Evolutionary conservation across 2,329 filamentous ascomycete species (phyloP).

Genomic region (Epichloe coenophiala): DNA sequence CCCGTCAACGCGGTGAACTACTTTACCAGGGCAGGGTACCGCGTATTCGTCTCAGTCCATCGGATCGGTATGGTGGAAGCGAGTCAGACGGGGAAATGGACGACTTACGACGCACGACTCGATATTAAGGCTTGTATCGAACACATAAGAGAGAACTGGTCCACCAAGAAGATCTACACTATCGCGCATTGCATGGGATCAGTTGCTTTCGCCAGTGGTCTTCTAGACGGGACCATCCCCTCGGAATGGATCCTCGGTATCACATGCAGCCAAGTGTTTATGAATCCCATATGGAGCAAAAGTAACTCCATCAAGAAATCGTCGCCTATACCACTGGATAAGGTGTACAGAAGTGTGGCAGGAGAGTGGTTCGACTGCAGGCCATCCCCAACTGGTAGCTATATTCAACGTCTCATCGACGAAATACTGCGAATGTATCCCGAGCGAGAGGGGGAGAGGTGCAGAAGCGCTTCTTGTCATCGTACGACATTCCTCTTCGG

Average conservation of each 20-base stretch:
- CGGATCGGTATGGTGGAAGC: constrained; percentile 39
- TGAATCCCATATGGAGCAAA: constrained; percentile 45
- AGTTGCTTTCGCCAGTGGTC: constrained; percentile 42
- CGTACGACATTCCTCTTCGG: constrained; percentile 47
- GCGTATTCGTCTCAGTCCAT: constrained; percentile 43
- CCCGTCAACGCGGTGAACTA: constrained; percentile 50
- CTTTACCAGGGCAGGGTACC: constrained; percentile 45
- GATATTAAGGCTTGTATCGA: constrained; percentile 44
- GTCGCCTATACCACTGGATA: constrained; percentile 35
- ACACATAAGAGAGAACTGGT: constrained; percentile 31
- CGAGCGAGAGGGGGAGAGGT: constrained; percentile 39
- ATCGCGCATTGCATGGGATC: constrained; percentile 52
- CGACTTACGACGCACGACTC: constrained; percentile 44
- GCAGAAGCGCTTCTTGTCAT: constrained; percentile 48
- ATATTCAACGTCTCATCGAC: constrained; percentile 38
- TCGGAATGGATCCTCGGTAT: constrained; percentile 43
- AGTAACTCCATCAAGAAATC: constrained; percentile 43
- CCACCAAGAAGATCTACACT: constrained; percentile 33
- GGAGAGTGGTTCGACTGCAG: constrained; percentile 44
- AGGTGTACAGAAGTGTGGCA: constrained; percentile 30
- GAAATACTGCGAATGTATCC: constrained; percentile 46
- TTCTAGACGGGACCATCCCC: constrained; percentile 48
- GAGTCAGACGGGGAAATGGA: constrained; percentile 38
- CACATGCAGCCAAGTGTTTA: constrained; percentile 47
- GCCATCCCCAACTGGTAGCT: constrained; percentile 27